Conservation (phyloP, 164 flowering plant species). For the Magnolia changhungtana region DNA sequence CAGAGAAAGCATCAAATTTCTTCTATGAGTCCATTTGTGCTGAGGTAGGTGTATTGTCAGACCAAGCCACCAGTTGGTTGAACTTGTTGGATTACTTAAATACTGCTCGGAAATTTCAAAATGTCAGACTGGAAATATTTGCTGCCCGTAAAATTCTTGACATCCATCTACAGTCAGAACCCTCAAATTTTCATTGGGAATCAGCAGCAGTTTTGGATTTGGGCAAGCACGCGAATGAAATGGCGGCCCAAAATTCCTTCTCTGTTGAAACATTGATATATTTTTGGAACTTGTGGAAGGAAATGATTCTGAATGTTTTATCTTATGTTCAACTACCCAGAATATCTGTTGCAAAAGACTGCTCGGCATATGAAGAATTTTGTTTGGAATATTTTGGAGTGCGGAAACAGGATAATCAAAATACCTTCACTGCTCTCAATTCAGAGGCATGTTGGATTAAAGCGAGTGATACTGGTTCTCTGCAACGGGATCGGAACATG, state of each 20-base stretch:
- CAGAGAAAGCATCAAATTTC: slow-evolving; percentile 22
- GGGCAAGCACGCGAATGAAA: slow-evolving; percentile 16
- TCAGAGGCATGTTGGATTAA: slow-evolving; percentile 50
- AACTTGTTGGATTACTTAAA: slow-evolving; percentile 20
- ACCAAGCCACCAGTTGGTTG: slow-evolving; percentile 20
- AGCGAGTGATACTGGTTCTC: slow-evolving; percentile 17
- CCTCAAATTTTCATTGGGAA: slow-evolving; percentile 36
- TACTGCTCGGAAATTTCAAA: slow-evolving; percentile 25
- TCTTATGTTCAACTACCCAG: slow-evolving; percentile 27
- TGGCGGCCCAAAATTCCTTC: slow-evolving; percentile 18
- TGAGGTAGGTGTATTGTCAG: slow-evolving; percentile 36
- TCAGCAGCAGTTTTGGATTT: slow-evolving; percentile 25
- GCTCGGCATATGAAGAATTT: slow-evolving; percentile 26
- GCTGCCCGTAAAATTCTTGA: slow-evolving; percentile 50
- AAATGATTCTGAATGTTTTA: slow-evolving; percentile 24
- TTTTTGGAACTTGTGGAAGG: slow-evolving; percentile 54
- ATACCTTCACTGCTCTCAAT: slow-evolving; percentile 27
- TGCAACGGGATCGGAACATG: slow-evolving; percentile 19
- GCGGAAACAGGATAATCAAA: slow-evolving; percentile 17
- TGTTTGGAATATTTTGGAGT: slow-evolving; percentile 59
- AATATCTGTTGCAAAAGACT: slow-evolving; percentile 14
- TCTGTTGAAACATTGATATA: slow-evolving; percentile 43
- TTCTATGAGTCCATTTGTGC: slow-evolving; percentile 28
- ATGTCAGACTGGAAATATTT: slow-evolving; percentile 38
- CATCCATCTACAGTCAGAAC: slow-evolving; percentile 25